Base-by-base conservation (phyloP, 495 filamentous ascomycete genomes). In the Pseudoneurospora amorphoporcata region DNA sequence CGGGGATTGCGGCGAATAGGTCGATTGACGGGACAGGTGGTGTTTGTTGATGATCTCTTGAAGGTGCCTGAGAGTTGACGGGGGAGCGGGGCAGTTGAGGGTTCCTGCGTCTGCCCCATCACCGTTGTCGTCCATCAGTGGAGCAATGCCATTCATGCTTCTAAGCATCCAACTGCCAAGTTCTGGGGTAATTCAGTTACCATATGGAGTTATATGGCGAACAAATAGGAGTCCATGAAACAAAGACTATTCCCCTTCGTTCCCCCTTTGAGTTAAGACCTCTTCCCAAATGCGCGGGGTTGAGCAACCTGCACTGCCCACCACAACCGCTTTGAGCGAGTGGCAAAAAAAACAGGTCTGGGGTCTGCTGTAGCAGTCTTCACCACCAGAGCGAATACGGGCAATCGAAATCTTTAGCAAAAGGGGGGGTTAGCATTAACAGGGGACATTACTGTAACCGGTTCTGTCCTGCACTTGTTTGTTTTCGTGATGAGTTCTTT, bases 1-100 rank as follows among this genome's bases (percentile, higher is more conserved):
- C 86, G 0, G 87, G 87, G 0, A 87, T 89, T 73, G 86, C 85
- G 37, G 87, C 87, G 7, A 89, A 88, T 72, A 80, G 77, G 76
- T 87, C 87, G 6, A 86, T 88, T 41, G 82, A 88, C 83, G 68
- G 87, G 86, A 0, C 82, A 84, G 71, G 82, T 84, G n/a, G 81
- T 86, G 3, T 79, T 76, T 69, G 83, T 86, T 2, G 83, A 86
- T 73, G 81, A 85, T 71, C 79, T 85, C 19, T 40, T 84, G 47
- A 75, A 77, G 45, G 76, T 84, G 71, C 79, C 79, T 12, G 19
- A 53, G 45, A 53, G 41, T 14, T 42, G 41, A 42, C 38, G 0
- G 9, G 38, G 38, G 38, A 39, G 38, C 23, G 23, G 23, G 23
- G 23, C 23, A 23, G 23, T 23, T 23, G 38, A 39, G 38, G 38